Percentiles rank a stretch among this genome's conserved stretches.
These are phyloP conservation scores for Ettlia oleoabundans DNA, from an alignment of 139 green algal species.

Conservation along the genomic window DNA sequence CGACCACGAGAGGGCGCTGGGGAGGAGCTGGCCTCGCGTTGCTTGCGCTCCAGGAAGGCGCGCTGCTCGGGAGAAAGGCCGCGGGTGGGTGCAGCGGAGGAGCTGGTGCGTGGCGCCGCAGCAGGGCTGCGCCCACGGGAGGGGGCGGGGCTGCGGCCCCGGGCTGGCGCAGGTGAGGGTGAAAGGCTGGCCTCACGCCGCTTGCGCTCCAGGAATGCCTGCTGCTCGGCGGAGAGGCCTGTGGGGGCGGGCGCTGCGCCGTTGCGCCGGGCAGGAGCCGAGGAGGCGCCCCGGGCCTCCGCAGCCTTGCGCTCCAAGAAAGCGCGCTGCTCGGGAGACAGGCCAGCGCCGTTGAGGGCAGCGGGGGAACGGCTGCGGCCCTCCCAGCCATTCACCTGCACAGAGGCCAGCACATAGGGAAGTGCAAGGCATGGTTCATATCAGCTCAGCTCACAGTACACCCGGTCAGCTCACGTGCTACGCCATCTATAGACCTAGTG, in stretches of 20 bases:
- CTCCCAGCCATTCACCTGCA: background rate
- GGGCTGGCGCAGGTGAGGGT: background rate
- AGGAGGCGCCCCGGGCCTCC: background rate
- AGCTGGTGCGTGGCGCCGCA: background rate
- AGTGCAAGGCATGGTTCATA: background rate
- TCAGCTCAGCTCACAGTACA: too few relatives aligned
- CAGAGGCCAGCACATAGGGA: background rate
- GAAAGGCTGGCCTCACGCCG: background rate
- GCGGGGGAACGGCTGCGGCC: background rate
- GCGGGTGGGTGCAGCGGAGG: too few relatives aligned
- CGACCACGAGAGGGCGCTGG: background rate
- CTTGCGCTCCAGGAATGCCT: background rate
- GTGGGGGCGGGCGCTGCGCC: background rate
- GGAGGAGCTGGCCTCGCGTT: background rate
- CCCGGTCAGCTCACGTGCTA: too few relatives aligned
- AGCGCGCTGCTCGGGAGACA: background rate
- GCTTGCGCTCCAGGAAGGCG: background rate
- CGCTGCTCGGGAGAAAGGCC: background rate
- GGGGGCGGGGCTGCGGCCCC: too few relatives aligned
- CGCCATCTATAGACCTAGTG: too few relatives aligned
- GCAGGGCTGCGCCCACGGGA: background rate
- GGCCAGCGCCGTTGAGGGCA: background rate
- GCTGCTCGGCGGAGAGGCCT: background rate
- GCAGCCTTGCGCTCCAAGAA: conserved; percentile 3
- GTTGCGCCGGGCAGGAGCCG: background rate